phyloP scores from a whole-genome alignment of 305 asterid species.

The Coffea humblotiana region DNA sequence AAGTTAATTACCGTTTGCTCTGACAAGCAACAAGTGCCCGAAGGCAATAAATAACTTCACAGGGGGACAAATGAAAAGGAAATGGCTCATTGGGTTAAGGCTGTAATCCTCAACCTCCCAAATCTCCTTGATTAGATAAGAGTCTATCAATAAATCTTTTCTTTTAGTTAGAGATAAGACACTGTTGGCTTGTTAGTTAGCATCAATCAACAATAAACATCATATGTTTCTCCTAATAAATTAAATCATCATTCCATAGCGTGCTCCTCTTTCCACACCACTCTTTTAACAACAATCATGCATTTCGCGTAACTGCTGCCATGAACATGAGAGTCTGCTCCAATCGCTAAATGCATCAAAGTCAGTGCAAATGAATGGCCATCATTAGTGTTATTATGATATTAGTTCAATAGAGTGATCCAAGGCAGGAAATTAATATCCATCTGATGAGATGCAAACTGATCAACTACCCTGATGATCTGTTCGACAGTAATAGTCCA shows the following conservation, averaged over 20 bases:
- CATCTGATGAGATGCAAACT: background rate
- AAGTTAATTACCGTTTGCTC: background rate
- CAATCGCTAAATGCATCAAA: background rate
- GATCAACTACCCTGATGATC: background rate
- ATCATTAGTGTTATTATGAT: background rate
- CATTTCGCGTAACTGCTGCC: background rate
- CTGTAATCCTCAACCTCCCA: background rate
- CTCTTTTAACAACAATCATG: background rate
- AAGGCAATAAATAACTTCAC: too few relatives aligned
- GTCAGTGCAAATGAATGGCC: conserved; percentile 13
- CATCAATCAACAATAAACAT: background rate
- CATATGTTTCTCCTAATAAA: conserved; percentile 2
- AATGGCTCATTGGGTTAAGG: background rate
- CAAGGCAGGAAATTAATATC: background rate
- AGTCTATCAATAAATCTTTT: background rate
- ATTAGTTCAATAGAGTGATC: background rate
- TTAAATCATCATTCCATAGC: conserved; percentile 1
- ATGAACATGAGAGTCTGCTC: background rate
- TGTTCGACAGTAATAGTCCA: background rate
- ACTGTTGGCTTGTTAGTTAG: background rate
- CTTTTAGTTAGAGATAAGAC: background rate
- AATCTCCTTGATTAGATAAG: background rate
- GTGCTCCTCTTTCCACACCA: background rate
- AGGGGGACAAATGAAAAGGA: too few relatives aligned
- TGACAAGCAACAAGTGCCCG: background rate